Base-by-base conservation (phyloP, 2,329 filamentous ascomycete species). In the Coniochaeta hoffmannii region DNA sequence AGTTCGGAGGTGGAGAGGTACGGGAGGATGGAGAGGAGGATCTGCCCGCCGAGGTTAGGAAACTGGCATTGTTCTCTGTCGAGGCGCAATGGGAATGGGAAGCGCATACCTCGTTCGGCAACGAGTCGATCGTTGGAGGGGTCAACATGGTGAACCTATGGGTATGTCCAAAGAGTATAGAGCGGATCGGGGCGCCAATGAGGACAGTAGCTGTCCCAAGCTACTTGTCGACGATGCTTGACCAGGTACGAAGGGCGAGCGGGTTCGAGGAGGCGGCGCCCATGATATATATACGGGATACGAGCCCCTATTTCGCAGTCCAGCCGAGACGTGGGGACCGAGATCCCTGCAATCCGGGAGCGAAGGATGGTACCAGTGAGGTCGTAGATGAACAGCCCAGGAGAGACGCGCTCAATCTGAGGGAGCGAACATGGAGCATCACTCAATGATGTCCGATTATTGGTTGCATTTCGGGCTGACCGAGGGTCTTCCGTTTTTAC, bases 21-120 rank as follows among this genome's bases (percentile, higher is more conserved):
- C 24, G 60, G 59, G 53, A 70, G 61, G 35, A 69, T 63, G 8
- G 61, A 59, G 56, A 67, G 60, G 54, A 71, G 66, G 54, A 71
- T 63, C 66, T 71, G 55, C 11, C 7, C 5, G 22, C n/a, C 3
- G 49, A 34, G n/a, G 28, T 32, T 34, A 31, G 49, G 28, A 34
- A 8, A 24, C 38, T 32, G 26, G 52, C 24, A 15, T 3, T 19
- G 14, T 17, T 11, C n/a, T 52, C 36, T 34, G 19, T 19, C n/a
- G 38, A 28, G 41, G 15, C 30, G 8, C 22, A 26, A 19, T n/a
- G 22, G 32, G 38, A 31, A 22, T 41, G 30, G 28, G 5, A 38
- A 17, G 11, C 17, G 36, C 53, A 32, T 51, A 51, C 53, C 53
- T 55, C 53, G 44, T 55, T 55, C n/a, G 53, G 63, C 10, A 63